Percentiles rank a stretch among this genome's conserved stretches.
These are phyloP conservation scores for Boletus pseudopeckii DNA, from an alignment of 768 basidiomycete genomes.

Conservation along the genomic window DNA sequence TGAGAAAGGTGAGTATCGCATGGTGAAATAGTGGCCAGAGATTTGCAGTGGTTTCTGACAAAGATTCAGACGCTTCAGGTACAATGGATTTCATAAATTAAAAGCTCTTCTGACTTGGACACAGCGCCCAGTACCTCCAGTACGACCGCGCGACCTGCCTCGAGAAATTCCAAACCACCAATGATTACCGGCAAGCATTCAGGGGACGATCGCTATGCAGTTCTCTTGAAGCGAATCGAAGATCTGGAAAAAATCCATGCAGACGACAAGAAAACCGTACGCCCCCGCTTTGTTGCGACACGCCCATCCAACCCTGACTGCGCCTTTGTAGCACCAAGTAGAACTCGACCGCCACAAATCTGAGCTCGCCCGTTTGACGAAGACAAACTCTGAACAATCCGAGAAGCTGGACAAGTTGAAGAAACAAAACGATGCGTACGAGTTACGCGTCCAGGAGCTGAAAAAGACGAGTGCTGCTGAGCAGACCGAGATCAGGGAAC, in stretches of 20 bases:
- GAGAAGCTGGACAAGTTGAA: slow-evolving; percentile 60
- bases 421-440: slow-evolving; percentile 56
- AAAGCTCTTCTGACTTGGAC: not conserved
- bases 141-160: slow-evolving; percentile 20
- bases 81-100: not conserved
- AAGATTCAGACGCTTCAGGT: slow-evolving; percentile 43
- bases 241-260: slow-evolving; percentile 59
- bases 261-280: slow-evolving; percentile 64
- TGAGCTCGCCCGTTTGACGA: slow-evolving; percentile 51
- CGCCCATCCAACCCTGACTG: not conserved
- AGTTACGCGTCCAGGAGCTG: slow-evolving; percentile 58
- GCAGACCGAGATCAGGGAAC: slow-evolving; percentile 60
- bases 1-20: slow-evolving; percentile 11
- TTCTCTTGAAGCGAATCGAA: slow-evolving; percentile 60
- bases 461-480: slow-evolving; percentile 48
- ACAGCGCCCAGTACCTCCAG: slow-evolving; percentile 37
- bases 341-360: slow-evolving; percentile 58
- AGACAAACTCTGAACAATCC: slow-evolving; percentile 44
- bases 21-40: too few relatives aligned
- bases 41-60: slow-evolving; percentile 29
- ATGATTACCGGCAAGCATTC: slow-evolving; percentile 16
- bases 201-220: slow-evolving; percentile 46
- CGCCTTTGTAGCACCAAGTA: slow-evolving; percentile 46
- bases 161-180: slow-evolving; percentile 26
- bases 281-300: slow-evolving; percentile 10